These are phyloP conservation scores for Diplodia mutila DNA, from an alignment of 2,329 filamentous ascomycete species.

Conservation along the genomic window DNA sequence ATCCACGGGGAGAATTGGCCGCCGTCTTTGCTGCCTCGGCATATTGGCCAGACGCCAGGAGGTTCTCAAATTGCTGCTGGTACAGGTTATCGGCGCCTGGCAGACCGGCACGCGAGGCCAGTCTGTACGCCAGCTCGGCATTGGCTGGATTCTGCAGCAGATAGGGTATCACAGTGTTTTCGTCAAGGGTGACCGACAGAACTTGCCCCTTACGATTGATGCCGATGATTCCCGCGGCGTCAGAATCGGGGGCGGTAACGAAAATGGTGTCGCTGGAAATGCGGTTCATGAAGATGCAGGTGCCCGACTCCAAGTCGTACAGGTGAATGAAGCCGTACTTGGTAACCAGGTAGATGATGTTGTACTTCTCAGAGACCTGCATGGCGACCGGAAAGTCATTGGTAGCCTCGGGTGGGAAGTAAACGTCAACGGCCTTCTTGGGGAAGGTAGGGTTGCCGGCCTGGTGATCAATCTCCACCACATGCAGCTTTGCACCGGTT, in stretches of 20 bases:
- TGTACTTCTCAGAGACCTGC: slow-evolving; percentile 95
- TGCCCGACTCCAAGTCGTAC: slow-evolving; percentile 94
- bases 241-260: slow-evolving; percentile 81
- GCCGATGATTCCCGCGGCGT: slow-evolving; percentile 85
- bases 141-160: slow-evolving; percentile 96
- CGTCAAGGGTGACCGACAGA: slow-evolving; percentile 89
- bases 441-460: slow-evolving; percentile 84
- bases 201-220: slow-evolving; percentile 99
- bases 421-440: slow-evolving; percentile 97
- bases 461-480: slow-evolving; percentile 95
- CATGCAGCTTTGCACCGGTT: slow-evolving; percentile 90
- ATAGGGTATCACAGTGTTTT: slow-evolving; percentile 88
- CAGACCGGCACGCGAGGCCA: slow-evolving; percentile 90
- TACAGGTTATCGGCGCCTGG: slow-evolving; percentile 94
- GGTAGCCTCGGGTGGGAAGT: slow-evolving; percentile 92
- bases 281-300: slow-evolving; percentile 98
- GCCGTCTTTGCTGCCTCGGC: slow-evolving; percentile 92
- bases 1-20: slow-evolving; percentile 93
- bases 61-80: slow-evolving; percentile 86
- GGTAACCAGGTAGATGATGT: slow-evolving; percentile 94
- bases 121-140: slow-evolving; percentile 89
- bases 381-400: slow-evolving; percentile 98
- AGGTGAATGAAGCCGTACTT: slow-evolving; percentile 99
- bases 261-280: slow-evolving; percentile 99
- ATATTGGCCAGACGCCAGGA: slow-evolving; percentile 80